Conservation (phyloP, 805 yeast genomes). For the Wickerhamomyces bovis region DNA sequence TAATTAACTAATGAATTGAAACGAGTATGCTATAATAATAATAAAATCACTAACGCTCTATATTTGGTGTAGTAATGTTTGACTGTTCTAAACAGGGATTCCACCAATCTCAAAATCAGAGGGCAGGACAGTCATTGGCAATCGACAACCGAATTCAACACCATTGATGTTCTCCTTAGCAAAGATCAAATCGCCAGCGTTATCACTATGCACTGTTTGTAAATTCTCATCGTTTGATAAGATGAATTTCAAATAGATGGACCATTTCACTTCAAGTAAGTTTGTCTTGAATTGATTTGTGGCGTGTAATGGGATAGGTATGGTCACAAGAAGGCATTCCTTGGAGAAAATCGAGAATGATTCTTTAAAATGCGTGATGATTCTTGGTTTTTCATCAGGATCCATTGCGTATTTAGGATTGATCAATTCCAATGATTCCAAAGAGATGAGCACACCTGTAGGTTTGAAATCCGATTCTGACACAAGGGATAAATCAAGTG, state of each 20-base stretch:
- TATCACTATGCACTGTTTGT: constrained; percentile 26
- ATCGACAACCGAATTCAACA: constrained; percentile 34
- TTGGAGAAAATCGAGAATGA: constrained; percentile 26
- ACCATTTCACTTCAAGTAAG: constrained; percentile 34
- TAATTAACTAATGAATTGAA: neutral
- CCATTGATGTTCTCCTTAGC: constrained; percentile 33
- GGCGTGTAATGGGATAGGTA: constrained; percentile 30
- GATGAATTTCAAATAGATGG: constrained; percentile 30
- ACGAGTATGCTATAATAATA: neutral
- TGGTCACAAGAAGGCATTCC: constrained; percentile 22
- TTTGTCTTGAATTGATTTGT: constrained; percentile 36
- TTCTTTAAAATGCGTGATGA: constrained; percentile 25
- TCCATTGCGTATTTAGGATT: constrained; percentile 20
- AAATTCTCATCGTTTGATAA: constrained; percentile 19
- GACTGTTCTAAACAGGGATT: constrained; percentile 22
- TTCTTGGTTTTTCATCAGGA: constrained; percentile 5
- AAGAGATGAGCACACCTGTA: constrained; percentile 30
- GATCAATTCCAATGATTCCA: constrained; percentile 32
- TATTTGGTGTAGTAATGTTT: too few species aligned
- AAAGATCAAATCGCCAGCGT: constrained; percentile 28
- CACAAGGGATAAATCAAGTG: constrained; percentile 28
- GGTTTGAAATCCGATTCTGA: constrained; percentile 23
- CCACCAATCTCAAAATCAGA: constrained; percentile 44
- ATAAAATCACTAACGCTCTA: too few species aligned
- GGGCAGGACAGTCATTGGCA: constrained; percentile 42